These are phyloP conservation scores for Macadamia tetraphylla DNA, from an alignment of 164 flowering plant genomes.

Conservation along the genomic window DNA sequence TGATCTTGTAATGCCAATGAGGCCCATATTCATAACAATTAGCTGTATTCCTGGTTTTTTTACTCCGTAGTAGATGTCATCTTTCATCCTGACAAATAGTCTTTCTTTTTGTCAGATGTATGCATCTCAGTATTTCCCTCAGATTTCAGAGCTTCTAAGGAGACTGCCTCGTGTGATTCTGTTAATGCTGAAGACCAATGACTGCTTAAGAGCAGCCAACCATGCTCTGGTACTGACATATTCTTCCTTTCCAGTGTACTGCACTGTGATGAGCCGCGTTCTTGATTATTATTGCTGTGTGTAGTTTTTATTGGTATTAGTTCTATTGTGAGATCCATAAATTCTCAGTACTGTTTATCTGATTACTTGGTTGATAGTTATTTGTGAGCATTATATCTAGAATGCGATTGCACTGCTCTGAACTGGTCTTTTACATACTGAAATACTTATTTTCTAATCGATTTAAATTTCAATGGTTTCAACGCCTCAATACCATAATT, in stretches of 20 bases:
- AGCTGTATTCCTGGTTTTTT: background rate
- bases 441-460: too few relatives aligned
- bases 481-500: too few relatives aligned
- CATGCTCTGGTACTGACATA: slow-evolving; percentile 31
- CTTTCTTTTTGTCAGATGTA: slow-evolving; percentile 62
- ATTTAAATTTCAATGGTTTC: too few relatives aligned
- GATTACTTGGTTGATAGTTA: too few relatives aligned
- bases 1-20: background rate
- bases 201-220: slow-evolving; percentile 85
- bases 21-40: background rate
- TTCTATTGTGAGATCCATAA: too few relatives aligned
- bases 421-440: too few relatives aligned
- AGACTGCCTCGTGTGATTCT: slow-evolving; percentile 88
- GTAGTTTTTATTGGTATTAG: too few relatives aligned
- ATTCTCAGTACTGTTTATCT: too few relatives aligned
- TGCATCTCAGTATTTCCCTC: slow-evolving; percentile 83
- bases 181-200: slow-evolving; percentile 92
- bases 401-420: too few relatives aligned
- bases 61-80: background rate
- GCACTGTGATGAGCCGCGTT: background rate
- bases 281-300: background rate
- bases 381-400: too few relatives aligned
- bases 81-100: background rate
- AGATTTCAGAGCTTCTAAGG: slow-evolving; percentile 80
- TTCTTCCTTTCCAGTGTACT: background rate